phyloP scores from a whole-genome alignment of 2,329 filamentous ascomycete genomes.

The Fusarium sp. region DNA sequence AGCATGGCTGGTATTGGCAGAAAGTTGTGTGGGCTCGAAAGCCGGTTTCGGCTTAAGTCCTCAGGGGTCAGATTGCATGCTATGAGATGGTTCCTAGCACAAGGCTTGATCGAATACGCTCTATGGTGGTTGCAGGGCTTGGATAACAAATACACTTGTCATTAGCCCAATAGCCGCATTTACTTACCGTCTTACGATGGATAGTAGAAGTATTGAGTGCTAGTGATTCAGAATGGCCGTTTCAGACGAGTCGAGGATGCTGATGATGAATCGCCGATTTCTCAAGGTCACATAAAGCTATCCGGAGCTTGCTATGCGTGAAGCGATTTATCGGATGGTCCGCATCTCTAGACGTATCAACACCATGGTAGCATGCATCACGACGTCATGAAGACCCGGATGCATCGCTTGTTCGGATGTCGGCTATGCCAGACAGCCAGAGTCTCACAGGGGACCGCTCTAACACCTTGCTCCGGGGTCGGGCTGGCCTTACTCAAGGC shows the following conservation, averaged over 20 bases:
- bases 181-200: neutral
- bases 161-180: neutral
- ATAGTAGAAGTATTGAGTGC: no score
- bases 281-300: neutral
- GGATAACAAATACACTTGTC: neutral
- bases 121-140: neutral
- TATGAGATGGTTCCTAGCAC: neutral
- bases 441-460: neutral
- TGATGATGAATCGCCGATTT: neutral
- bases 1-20: constrained; percentile 5
- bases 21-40: constrained; percentile 5
- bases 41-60: neutral
- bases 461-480: neutral
- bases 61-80: neutral
- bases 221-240: neutral
- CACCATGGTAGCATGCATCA: neutral
- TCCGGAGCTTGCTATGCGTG: neutral
- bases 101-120: neutral
- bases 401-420: neutral
- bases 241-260: neutral
- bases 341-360: neutral
- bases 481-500: neutral
- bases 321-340: neutral
- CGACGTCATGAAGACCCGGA: neutral
- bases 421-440: neutral